Percentiles rank a stretch among this genome's conserved stretches.
These are phyloP conservation scores for Vigna nakashimae DNA, from an alignment of 306 rosid species.

Conservation along the genomic window DNA sequence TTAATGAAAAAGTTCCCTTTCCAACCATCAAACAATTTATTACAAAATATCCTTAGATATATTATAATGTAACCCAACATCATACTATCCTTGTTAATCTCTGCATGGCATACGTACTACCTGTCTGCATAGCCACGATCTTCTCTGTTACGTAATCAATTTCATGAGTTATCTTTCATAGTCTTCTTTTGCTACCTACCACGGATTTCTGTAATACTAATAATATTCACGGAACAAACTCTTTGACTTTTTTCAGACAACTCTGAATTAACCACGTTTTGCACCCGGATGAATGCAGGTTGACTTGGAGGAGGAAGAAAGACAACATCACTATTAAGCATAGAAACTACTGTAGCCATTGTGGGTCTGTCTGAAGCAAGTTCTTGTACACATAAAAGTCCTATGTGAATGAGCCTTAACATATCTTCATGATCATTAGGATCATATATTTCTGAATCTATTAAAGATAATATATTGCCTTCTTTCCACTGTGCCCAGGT, in stretches of 20 bases:
- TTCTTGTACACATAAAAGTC: slow-evolving; percentile 52
- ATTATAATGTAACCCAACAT: too few species aligned
- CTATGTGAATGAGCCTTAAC: slow-evolving; percentile 42
- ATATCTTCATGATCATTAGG: not conserved
- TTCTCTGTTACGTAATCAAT: too few species aligned
- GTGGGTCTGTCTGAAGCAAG: slow-evolving; percentile 34
- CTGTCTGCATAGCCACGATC: too few species aligned
- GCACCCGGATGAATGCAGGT: slow-evolving; percentile 41
- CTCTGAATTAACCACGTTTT: not conserved
- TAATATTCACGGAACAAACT: not conserved
- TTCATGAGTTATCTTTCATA: too few species aligned
- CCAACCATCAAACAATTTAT: too few species aligned
- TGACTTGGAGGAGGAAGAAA: slow-evolving; percentile 37
- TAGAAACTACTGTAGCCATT: slow-evolving; percentile 42
- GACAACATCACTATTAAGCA: slow-evolving; percentile 42
- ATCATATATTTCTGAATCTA: slow-evolving; percentile 29
- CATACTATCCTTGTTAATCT: too few species aligned
- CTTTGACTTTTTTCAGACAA: not conserved
- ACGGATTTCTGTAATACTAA: not conserved
- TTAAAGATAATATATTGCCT: slow-evolving; percentile 1
- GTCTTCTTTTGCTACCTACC: too few species aligned
- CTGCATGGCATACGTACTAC: too few species aligned
- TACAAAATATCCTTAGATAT: too few species aligned
- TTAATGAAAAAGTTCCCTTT: too few species aligned
- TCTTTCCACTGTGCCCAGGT: slow-evolving; percentile 43